Base-by-base conservation (phyloP, 192 early-diverging fungal genomes). In the Thoreauomyces humboldtii region DNA sequence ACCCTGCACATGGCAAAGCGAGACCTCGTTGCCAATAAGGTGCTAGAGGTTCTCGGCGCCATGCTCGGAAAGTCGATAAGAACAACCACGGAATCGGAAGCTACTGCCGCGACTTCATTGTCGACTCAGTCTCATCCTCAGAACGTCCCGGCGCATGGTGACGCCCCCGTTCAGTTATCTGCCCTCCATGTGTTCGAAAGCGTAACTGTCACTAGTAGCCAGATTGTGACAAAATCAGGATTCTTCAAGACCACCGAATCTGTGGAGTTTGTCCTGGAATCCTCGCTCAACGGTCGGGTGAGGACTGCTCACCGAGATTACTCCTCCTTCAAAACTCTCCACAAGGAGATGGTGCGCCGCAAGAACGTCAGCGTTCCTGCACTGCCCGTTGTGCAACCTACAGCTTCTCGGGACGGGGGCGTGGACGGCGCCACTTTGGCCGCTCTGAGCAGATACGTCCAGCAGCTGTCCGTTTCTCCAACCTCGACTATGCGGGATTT, bases 401-500 rank as follows among this genome's bases (percentile, higher is more conserved):
- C n/a, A n/a, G n/a, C n/a, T n/a, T n/a, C n/a, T n/a, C n/a, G n/a
- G n/a, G n/a, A n/a, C n/a, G n/a, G n/a, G n/a, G n/a, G n/a, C n/a
- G n/a, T n/a, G n/a, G n/a, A n/a, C n/a, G n/a, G n/a, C n/a, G n/a
- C n/a, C n/a, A n/a, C n/a, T n/a, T n/a, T n/a, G n/a, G n/a, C n/a
- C n/a, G n/a, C n/a, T n/a, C n/a, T n/a, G n/a, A n/a, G n/a, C n/a
- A n/a, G n/a, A 15, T 68, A 68, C 38, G 33, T 68, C 14, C 24
- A 44, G 7, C 21, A 24, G n/a, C 29, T 68, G 2, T 19, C 43
- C 19, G 9, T 31, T 12, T 33, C 35, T 1, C 67, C 67, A 9
- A 69, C 59, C 19, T 38, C 58, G 24, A 54, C 50, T 33, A 58
- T 69, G n/a, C 67, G 67, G 11, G 67, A 69, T 36, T 69, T 69